Evolutionary conservation across 257 asterid genomes (phyloP), one percentile per base, ranked within the genome.

Genomic region (Handroanthus guayacan): DNA sequence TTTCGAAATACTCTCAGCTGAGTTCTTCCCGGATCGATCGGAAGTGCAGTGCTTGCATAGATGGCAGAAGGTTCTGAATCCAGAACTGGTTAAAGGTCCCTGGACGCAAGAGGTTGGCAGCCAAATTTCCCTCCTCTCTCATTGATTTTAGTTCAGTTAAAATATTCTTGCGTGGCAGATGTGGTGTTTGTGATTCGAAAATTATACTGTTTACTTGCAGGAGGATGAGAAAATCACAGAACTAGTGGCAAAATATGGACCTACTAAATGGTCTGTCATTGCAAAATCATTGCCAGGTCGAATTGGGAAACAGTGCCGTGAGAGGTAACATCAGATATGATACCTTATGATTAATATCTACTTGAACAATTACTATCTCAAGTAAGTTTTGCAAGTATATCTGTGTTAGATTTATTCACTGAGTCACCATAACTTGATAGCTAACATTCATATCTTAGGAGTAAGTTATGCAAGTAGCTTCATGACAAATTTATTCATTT

Each of bases 281-380:
- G 97, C 99, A 63, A 90, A 89, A 81, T 87, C 97, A 44, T 89
- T 95, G 82, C 92, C 97, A 50, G 99, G 99, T 82, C 97, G 99
- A 83, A 95, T 95, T 39, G 99, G 99, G 83, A 95, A 95, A 86
- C 99, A 95, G 82, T 95, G 99, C 81, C 99, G 99, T 64, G 99
- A 95, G 84, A 95, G 99, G 99, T 95, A 84, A 78, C 38, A 66
- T 77, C 66, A 61, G 36, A 56, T 79, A 60, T 73, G 73, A n/a
- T 10, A 25, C 72, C 55, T 52, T 70, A 45, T 61, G 52, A 44
- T 56, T 73, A 55, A 50, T 55, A 73, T 36, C 11, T 50, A 25
- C 0, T 25, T 25, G 31, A 25, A 25, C 31, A 25, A 1, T 25
- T 25, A 25, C 31, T 25, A 25, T 25, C 37, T 37, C 58, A 16